Base-by-base conservation (phyloP, 176 grass and related monocot species). In the Cenchrus americanus region DNA sequence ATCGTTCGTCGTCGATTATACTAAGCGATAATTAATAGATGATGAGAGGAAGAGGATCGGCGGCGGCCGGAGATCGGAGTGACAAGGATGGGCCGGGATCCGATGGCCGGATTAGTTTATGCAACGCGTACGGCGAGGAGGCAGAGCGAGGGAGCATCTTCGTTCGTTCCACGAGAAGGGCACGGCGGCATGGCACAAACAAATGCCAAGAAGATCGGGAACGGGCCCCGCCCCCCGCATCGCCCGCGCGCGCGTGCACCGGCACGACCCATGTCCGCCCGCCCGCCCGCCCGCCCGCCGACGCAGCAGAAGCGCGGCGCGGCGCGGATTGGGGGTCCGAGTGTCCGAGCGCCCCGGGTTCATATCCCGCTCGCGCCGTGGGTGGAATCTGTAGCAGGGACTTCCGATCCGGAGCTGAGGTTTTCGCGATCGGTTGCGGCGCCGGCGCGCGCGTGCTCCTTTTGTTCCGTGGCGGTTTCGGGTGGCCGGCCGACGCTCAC, bases 271-370 rank as follows among this genome's bases (percentile, higher is more conserved):
- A 43, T 81, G 37, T 42, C 62, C n/a, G 82, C 82, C 62, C 14
- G 82, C 82, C 62, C 14, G 82, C 82, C 58, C 32, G 55, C 59
- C 68, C 69, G 69, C 7, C 26, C 43, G 15, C n/a, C n/a, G 61
- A 22, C 13, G 8, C n/a, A 12, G 60, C 34, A 4, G 7, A 43
- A 43, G 42, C 42, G 42, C 4, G 27, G 27, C n/a, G n/a, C n/a
- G n/a, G n/a, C n/a, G n/a, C n/a, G n/a, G n/a, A n/a, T n/a, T n/a
- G n/a, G n/a, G n/a, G n/a, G n/a, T n/a, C n/a, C n/a, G n/a, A n/a
- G n/a, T n/a, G n/a, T n/a, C n/a, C n/a, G n/a, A n/a, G n/a, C n/a
- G n/a, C n/a, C n/a, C n/a, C n/a, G n/a, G n/a, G n/a, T n/a, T n/a
- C n/a, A n/a, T n/a, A n/a, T n/a, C n/a, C n/a, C n/a, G n/a, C n/a